Evolutionary conservation across 139 green algal species (phyloP), one percentile per base, ranked within the genome.

Genomic region (Chlorella sorokiniana): DNA sequence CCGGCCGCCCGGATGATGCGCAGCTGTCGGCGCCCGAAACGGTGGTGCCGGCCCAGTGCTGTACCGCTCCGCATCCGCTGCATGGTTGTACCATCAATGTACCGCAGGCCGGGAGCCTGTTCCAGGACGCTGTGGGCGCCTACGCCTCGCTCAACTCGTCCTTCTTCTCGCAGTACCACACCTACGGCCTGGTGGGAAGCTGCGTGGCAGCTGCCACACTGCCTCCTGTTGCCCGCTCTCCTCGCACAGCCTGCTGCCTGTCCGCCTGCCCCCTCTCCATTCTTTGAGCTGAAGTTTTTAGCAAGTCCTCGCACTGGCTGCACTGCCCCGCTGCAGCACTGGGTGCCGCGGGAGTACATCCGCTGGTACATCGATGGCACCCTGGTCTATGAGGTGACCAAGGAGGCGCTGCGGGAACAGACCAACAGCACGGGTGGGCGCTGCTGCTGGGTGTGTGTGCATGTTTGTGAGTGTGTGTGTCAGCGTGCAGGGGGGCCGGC

Each of bases 281-380:
- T n/a, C n/a, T n/a, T 37, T 33, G 37, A 31, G 48, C 48, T 56
- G 48, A 56, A 56, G 16, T 33, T 3, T 22, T 9, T 33, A n/a
- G n/a, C n/a, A n/a, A n/a, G n/a, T n/a, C n/a, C 69, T 14, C 40
- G 7, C 42, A 45, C 9, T 29, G 1, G 27, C 11, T 7, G 23
- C 51, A 5, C 25, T 52, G 7, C 68, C 40, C 16, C 11, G 3
- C 72, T n/a, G 51, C 51, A 67, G 51, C 51, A 52, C 51, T 68
- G 72, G 72, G 33, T 35, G 22, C 72, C 72, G 0, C 33, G 51
- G 16, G 27, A 82, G 54, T 83, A 87, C 68, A 31, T 88, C 4
- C 78, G 84, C 31, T 88, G 84, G 84, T 87, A 79, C 83, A 83
- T 88, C 27, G 84, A 88, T 37, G 84, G 72, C 74, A 33, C 41